Percentiles rank a stretch among this genome's conserved stretches.
These are phyloP conservation scores for Dictyostelium brefeldianum DNA, from an alignment of 78 protist species.

Conservation along the genomic window DNA sequence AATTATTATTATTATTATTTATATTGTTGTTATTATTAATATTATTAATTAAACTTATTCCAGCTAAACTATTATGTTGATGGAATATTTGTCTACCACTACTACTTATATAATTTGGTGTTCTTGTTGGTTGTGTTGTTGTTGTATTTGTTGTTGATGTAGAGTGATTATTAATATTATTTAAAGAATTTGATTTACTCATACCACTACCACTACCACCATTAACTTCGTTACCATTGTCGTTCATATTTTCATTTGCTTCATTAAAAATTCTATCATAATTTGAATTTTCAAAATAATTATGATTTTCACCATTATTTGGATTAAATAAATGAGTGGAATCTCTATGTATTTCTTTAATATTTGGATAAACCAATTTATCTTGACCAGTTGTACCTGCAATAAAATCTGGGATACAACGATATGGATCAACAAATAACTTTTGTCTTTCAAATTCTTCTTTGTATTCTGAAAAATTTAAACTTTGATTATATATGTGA, in stretches of 20 bases:
- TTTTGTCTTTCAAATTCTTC: slow-evolving; percentile 47
- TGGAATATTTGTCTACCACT: slow-evolving; percentile 7
- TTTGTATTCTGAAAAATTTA: slow-evolving; percentile 16
- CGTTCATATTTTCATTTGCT: background rate
- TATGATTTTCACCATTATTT: slow-evolving; percentile 1
- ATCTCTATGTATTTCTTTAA: background rate
- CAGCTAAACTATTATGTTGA: background rate
- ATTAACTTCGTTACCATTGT: background rate
- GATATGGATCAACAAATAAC: background rate
- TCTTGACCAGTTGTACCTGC: background rate
- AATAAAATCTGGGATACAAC: background rate
- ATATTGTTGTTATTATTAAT: too few relatives aligned
- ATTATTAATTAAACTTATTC: too few relatives aligned
- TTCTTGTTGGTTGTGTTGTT: background rate
- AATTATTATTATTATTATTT: too few relatives aligned
- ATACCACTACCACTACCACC: background rate
- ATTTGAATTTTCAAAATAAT: slow-evolving; percentile 2
- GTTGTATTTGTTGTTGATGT: background rate
- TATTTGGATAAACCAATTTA: slow-evolving; percentile 1
- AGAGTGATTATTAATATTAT: background rate
- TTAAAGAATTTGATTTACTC: background rate
- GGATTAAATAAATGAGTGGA: slow-evolving; percentile 8
- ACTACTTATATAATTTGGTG: background rate
- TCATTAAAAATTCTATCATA: background rate
- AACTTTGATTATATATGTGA: slow-evolving; percentile 21